Evolutionary conservation across 1,284 basidiomycete genomes (phyloP).

Genomic region (Leccinum variabile): DNA sequence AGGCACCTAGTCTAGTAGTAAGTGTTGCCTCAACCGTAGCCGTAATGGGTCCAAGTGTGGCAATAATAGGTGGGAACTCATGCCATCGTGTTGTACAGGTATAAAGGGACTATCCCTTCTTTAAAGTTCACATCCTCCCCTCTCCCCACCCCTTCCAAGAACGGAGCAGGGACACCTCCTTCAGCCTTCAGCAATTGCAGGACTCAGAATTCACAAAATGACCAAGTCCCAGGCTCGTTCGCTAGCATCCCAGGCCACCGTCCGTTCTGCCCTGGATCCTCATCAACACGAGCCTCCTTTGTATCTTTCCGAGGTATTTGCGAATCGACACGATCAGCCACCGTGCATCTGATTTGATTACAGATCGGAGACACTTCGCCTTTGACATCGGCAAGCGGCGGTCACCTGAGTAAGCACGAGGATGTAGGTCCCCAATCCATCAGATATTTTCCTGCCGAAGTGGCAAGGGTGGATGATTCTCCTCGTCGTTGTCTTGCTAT

Average conservation of each 20-base stretch:
- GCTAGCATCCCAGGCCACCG: conserved; percentile 8
- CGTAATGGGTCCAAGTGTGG: too few relatives aligned
- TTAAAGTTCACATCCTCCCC: background rate
- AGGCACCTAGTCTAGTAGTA: too few relatives aligned
- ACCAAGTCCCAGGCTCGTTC: conserved; percentile 11
- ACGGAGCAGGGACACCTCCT: conserved; percentile 1
- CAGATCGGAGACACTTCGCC: conserved; percentile 17
- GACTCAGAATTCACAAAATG: conserved; percentile 19
- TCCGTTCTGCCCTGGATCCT: conserved; percentile 16
- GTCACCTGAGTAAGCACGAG: background rate
- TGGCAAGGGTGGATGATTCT: conserved; percentile 17
- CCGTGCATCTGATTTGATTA: conserved; percentile 16
- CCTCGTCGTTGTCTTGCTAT: conserved; percentile 9
- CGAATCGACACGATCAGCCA: background rate
- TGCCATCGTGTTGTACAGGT: conserved; percentile 23
- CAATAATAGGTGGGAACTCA: too few relatives aligned
- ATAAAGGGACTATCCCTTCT: conserved; percentile 24
- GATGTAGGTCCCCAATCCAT: conserved; percentile 9
- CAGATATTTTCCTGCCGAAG: conserved; percentile 10
- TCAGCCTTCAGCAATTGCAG: background rate
- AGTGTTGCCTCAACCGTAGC: too few relatives aligned
- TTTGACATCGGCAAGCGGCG: conserved; percentile 9
- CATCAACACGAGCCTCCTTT: conserved; percentile 14
- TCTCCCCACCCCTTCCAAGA: conserved; percentile 10
- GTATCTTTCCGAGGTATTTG: conserved; percentile 18